Base-by-base conservation (phyloP, 495 filamentous ascomycete genomes). In the Lasiosphaeriaceae sp. region DNA sequence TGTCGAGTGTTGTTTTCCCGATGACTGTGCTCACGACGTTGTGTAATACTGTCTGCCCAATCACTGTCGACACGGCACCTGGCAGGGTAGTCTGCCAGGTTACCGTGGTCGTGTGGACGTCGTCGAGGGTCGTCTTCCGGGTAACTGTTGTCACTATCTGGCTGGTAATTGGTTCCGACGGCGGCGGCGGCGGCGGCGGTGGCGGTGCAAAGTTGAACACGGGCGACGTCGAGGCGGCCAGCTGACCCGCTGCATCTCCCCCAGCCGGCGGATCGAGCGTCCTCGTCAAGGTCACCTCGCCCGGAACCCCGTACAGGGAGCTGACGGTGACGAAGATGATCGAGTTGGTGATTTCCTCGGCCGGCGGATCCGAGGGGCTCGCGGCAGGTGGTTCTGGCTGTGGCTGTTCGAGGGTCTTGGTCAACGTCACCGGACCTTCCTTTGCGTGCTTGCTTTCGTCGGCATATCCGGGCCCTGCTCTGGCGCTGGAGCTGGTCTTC, bases 1-100 rank as follows among this genome's bases (percentile, higher is more conserved):
- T 14, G 39, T 53, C 12, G 29, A 52, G 11, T 35, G 54, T 61
- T 50, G 51, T 55, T 17, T 14, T n/a, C 1, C 2, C 16, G 4
- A 23, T 56, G 14, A 52, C 21, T 7, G 46, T 57, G 21, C 46
- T 55, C 8, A 59, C 52, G 20, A 57, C 48, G 19, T 19, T 55
- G 45, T 24, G 29, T 2, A 61, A 8, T 12, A 49, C 48, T 31
- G 21, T 50, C n/a, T 23, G 37, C 3, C 41, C 54, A 3, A 37
- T 50, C 16, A 34, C 45, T 19, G 56, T 54, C 9, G 22, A 43
- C 29, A 48, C n/a, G 23, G 56, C 24, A 31, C 26, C 26, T 4
- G 26, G 26, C 9, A 52, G 11, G 34, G 54, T 61, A 54, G 51
- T 55, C 23, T 14, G 23, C 1, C 8, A 3, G 7, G 24, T 53